These are phyloP conservation scores for Suillus variegatus DNA, from an alignment of 768 basidiomycete species.

Conservation along the genomic window DNA sequence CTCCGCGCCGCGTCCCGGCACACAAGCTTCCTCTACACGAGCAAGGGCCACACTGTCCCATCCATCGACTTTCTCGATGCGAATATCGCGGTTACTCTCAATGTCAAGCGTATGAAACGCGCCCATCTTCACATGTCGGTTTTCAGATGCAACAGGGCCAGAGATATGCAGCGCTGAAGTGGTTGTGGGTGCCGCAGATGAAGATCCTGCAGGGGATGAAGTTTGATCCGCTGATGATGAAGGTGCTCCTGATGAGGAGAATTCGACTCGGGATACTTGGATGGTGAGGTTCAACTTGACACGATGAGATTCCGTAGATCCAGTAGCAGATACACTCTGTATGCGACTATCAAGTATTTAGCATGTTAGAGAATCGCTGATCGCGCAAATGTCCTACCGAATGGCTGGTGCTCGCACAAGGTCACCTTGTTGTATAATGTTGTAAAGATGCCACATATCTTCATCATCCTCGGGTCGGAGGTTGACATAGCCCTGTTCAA, in stretches of 20 bases:
- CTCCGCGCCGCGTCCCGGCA: constrained; percentile 95
- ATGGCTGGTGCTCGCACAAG: constrained; percentile 83
- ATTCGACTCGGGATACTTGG: constrained; percentile 75
- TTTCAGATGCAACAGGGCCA: constrained; percentile 85
- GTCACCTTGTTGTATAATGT: constrained; percentile 90
- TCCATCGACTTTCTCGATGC: constrained; percentile 81
- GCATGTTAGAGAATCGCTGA: constrained; percentile 6
- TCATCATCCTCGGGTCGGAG: constrained; percentile 96
- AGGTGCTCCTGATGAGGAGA: constrained; percentile 67
- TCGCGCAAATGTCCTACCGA: constrained; percentile 46
- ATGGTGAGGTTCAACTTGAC: constrained; percentile 85
- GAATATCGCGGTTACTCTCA: constrained; percentile 87
- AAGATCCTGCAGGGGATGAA: constrained; percentile 22
- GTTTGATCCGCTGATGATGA: constrained; percentile 48
- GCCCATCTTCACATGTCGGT: constrained; percentile 86
- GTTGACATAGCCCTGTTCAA: constrained; percentile 83
- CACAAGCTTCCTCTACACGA: constrained; percentile 83
- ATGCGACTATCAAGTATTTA: constrained; percentile 59
- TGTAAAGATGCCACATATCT: constrained; percentile 99
- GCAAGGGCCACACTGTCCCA: constrained; percentile 92
- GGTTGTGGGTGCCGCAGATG: constrained; percentile 35
- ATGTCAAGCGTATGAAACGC: constrained; percentile 95
- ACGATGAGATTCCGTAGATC: constrained; percentile 90
- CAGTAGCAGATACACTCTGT: constrained; percentile 87
- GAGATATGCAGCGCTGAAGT: constrained; percentile 79